phyloP scores from a whole-genome alignment of 768 basidiomycete species.

The Chalciporus chontae region DNA sequence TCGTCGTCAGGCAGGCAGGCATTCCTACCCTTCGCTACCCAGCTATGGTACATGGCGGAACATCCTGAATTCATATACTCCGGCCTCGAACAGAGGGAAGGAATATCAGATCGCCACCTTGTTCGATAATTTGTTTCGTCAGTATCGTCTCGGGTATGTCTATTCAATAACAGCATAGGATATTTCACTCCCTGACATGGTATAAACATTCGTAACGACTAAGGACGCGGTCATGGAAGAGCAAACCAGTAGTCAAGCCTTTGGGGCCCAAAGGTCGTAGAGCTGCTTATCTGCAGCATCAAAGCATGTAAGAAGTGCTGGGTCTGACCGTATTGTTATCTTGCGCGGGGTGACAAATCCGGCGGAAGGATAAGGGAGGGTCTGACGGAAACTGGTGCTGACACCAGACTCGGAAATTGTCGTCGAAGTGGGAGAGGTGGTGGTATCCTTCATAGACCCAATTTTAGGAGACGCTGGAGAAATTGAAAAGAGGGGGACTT shows the following conservation, averaged over 20 bases:
- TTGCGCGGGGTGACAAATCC: conserved; percentile 32
- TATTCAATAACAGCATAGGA: not conserved
- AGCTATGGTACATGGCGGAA: too few relatives aligned
- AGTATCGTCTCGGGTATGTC: not conserved
- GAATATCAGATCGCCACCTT: too few relatives aligned
- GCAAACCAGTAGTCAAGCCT: conserved; percentile 7
- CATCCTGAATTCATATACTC: too few relatives aligned
- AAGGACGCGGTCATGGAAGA: not conserved
- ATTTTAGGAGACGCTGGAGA: not conserved
- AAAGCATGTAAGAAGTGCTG: conserved; percentile 67
- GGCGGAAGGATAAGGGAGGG: conserved; percentile 15
- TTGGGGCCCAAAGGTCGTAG: conserved; percentile 73
- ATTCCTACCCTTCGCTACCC: too few relatives aligned
- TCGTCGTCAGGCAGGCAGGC: too few relatives aligned
- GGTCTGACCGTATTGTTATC: conserved; percentile 57
- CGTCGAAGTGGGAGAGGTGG: conserved; percentile 27
- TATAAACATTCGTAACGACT: not conserved
- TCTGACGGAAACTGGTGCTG: conserved; percentile 20
- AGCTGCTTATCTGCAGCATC: conserved; percentile 74
- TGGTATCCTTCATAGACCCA: conserved; percentile 11
- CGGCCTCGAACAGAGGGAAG: too few relatives aligned
- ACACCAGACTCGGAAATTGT: conserved; percentile 30
- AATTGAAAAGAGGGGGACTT: not conserved
- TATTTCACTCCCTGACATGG: not conserved
- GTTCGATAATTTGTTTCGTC: too few relatives aligned